Conservation (phyloP, 2,329 filamentous ascomycete species). For the Rasamsonia emersonii region DNA sequence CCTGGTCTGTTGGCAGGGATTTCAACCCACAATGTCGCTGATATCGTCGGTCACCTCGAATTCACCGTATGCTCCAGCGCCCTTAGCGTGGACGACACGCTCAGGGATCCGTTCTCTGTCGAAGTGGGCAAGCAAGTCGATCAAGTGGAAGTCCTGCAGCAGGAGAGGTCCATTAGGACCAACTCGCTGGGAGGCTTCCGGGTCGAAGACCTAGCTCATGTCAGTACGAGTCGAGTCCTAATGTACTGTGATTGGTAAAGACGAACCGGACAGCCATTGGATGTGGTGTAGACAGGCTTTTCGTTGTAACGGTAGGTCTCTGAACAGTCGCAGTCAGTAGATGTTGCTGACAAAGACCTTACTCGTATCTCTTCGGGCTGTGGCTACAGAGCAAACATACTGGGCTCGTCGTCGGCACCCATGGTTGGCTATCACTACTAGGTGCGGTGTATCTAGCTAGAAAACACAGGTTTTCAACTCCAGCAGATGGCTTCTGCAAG, state of each 20-base stretch:
- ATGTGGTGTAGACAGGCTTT: constrained; percentile 51
- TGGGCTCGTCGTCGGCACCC: too few species aligned
- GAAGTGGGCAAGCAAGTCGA: constrained; percentile 48
- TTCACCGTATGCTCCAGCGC: constrained; percentile 34
- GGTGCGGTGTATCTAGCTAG: too few species aligned
- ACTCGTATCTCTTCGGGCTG: too few species aligned
- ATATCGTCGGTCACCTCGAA: constrained; percentile 42
- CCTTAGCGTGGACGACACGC: constrained; percentile 36
- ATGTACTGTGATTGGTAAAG: not conserved
- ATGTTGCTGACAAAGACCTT: too few species aligned
- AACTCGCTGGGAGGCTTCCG: constrained; percentile 45
- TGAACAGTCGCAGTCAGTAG: constrained; percentile 11
- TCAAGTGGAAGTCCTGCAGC: constrained; percentile 57
- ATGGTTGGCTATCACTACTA: too few species aligned
- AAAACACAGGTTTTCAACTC: too few species aligned
- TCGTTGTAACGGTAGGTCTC: constrained; percentile 47
- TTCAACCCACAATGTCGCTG: constrained; percentile 34
- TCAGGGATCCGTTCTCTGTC: constrained; percentile 34
- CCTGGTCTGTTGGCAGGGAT: not conserved
- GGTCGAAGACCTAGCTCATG: constrained; percentile 38
- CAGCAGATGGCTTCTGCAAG: too few species aligned
- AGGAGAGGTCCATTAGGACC: constrained; percentile 52
- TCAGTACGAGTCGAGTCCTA: constrained; percentile 7
- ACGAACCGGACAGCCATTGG: constrained; percentile 47
- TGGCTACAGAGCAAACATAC: too few species aligned